Conservation (phyloP, 1,284 basidiomycete species). For the Wallemia ichthyophaga region DNA sequence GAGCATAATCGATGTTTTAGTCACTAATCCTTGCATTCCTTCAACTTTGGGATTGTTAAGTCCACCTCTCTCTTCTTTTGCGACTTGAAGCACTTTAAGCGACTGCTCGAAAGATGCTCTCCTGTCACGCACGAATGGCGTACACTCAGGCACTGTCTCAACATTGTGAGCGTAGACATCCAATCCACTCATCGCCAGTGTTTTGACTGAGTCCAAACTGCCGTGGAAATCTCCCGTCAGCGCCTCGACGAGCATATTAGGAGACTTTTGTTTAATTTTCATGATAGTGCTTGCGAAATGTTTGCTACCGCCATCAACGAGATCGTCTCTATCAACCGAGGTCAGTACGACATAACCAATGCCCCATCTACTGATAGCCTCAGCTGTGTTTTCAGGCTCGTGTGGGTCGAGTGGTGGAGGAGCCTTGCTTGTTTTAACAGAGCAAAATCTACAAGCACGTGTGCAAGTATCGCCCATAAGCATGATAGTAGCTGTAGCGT, state of each 20-base stretch:
- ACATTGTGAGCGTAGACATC: conserved; percentile 98
- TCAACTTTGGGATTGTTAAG: conserved; percentile 54
- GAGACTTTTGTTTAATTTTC: conserved; percentile 90
- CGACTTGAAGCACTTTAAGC: conserved; percentile 49
- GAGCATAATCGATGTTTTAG: conserved; percentile 97
- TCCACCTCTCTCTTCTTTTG: conserved; percentile 43
- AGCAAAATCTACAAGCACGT: conserved; percentile 87
- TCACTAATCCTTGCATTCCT: conserved; percentile 52
- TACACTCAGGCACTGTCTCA: conserved; percentile 76
- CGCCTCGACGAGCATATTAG: conserved; percentile 83
- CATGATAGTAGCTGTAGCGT: conserved; percentile 98
- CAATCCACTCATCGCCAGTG: conserved; percentile 65
- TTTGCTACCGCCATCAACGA: conserved; percentile 63
- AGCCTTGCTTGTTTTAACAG: conserved; percentile 68
- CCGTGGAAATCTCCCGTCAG: conserved; percentile 85
- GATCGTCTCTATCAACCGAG: conserved; percentile 84
- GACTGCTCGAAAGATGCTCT: conserved; percentile 77
- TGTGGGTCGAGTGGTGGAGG: conserved; percentile 81
- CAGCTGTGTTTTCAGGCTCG: conserved; percentile 92
- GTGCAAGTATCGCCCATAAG: conserved; percentile 99
- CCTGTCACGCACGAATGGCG: conserved; percentile 80
- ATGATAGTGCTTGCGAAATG: conserved; percentile 86
- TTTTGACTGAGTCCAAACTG: conserved; percentile 35
- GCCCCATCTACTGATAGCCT: conserved; percentile 93
- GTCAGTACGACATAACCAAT: conserved; percentile 94